phyloP scores from a whole-genome alignment of 1,284 basidiomycete genomes.

The Boletus holoroseus region DNA sequence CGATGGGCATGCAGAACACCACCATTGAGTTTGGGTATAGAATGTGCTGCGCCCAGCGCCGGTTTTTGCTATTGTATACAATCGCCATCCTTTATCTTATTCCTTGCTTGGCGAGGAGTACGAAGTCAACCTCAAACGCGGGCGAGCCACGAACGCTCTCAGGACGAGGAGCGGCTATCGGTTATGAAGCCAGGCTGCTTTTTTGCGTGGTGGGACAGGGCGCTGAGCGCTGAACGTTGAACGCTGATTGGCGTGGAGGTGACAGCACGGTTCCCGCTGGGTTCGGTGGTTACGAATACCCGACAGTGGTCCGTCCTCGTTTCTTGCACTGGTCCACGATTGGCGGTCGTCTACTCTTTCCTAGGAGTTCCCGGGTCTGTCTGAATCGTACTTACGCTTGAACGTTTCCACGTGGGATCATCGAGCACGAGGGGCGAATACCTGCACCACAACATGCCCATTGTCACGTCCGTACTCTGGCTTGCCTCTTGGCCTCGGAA shows the following conservation, averaged over 20 bases:
- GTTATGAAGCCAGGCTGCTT: neutral
- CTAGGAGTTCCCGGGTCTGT: neutral
- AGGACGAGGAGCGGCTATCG: neutral
- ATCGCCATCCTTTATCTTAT: neutral
- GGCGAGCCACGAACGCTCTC: neutral
- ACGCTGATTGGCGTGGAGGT: neutral
- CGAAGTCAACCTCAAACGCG: neutral
- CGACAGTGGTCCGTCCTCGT: neutral
- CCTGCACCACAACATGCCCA: neutral
- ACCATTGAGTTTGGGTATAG: slow-evolving; percentile 26
- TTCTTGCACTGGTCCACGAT: neutral
- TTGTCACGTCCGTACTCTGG: too few relatives aligned
- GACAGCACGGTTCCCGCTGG: neutral
- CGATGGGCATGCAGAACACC: slow-evolving; percentile 27
- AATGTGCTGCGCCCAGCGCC: slow-evolving; percentile 3
- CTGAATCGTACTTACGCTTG: neutral
- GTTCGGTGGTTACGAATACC: neutral
- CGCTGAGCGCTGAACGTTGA: neutral
- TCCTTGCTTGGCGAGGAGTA: neutral
- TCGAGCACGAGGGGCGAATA: too few relatives aligned
- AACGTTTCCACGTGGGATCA: too few relatives aligned
- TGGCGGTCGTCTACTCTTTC: neutral
- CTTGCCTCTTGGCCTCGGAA: neutral
- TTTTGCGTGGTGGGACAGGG: too few relatives aligned
- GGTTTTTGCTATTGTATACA: slow-evolving; percentile 13